Percentiles rank a stretch among this genome's conserved stretches.
These are phyloP conservation scores for Phytophthora boehmeriae DNA, from an alignment of 352 stramenopile species.

Conservation along the genomic window DNA sequence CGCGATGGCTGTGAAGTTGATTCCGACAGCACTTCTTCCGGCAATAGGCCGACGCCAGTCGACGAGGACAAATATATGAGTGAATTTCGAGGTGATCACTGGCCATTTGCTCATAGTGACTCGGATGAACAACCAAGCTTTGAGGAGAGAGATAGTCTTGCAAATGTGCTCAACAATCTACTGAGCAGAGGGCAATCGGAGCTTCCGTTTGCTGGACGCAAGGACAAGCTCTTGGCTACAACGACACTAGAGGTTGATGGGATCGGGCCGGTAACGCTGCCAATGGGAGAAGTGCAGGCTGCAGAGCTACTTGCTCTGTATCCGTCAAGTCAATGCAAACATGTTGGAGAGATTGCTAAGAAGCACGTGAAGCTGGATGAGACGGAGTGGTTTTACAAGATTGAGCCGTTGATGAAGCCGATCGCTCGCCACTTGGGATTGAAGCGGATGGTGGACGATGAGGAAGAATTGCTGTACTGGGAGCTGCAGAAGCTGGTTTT, in stretches of 20 bases:
- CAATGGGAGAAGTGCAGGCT: neutral
- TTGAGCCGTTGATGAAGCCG: neutral
- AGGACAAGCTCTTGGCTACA: no score
- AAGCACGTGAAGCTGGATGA: neutral
- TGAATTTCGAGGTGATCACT: neutral
- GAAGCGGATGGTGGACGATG: neutral
- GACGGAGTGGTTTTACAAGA: neutral
- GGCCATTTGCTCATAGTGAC: neutral
- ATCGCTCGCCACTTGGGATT: neutral
- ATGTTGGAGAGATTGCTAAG: neutral
- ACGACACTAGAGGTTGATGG: no score
- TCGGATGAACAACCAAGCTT: neutral
- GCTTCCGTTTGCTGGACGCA: no score
- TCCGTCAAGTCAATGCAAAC: neutral
- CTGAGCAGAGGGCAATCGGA: no score
- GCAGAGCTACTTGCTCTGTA: neutral
- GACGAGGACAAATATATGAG: neutral
- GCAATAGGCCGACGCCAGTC: no score
- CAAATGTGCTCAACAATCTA: no score
- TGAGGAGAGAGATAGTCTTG: neutral
- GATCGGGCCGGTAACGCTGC: neutral
- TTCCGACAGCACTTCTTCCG: neutral
- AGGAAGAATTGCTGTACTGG: neutral
- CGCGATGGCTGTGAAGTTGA: neutral
- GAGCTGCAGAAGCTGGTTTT: neutral